phyloP scores from a whole-genome alignment of 2,329 filamentous ascomycete genomes.

The Malbranchea zuffiana region DNA sequence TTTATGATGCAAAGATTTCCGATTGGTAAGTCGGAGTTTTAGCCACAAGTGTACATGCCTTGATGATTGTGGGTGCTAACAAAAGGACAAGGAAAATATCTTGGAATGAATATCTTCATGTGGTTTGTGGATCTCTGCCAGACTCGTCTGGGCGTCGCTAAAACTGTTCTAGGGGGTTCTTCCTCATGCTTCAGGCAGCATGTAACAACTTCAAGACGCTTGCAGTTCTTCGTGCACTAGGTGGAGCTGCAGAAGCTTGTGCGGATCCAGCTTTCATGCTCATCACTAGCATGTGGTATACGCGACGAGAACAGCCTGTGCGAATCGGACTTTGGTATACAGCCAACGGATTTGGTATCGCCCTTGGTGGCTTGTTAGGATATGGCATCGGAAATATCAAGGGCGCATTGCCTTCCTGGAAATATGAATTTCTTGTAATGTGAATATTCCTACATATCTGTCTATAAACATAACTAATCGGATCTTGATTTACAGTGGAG shows the following conservation, averaged over 20 bases:
- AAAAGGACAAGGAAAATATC: slow-evolving; percentile 36
- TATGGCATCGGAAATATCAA: slow-evolving; percentile 52
- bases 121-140: slow-evolving; percentile 27
- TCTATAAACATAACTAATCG: background rate
- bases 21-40: slow-evolving; percentile 29
- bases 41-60: background rate
- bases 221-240: slow-evolving; percentile 46
- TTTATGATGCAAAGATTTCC: slow-evolving; percentile 44
- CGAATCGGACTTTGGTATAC: slow-evolving; percentile 51
- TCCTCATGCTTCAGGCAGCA: slow-evolving; percentile 44
- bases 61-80: background rate
- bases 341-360: slow-evolving; percentile 49
- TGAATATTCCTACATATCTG: slow-evolving; percentile 14
- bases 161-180: slow-evolving; percentile 30
- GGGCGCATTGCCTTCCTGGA: slow-evolving; percentile 50
- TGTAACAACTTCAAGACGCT: slow-evolving; percentile 46
- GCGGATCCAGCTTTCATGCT: slow-evolving; percentile 53
- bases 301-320: slow-evolving; percentile 50
- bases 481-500: slow-evolving; percentile 22
- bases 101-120: slow-evolving; percentile 48
- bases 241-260: slow-evolving; percentile 47
- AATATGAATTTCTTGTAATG: slow-evolving; percentile 59
- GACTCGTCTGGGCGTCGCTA: background rate
- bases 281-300: slow-evolving; percentile 57
- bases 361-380: slow-evolving; percentile 46